Base-by-base conservation (phyloP, 1,139 yeast species). In the Sugiyamaella sp. region DNA sequence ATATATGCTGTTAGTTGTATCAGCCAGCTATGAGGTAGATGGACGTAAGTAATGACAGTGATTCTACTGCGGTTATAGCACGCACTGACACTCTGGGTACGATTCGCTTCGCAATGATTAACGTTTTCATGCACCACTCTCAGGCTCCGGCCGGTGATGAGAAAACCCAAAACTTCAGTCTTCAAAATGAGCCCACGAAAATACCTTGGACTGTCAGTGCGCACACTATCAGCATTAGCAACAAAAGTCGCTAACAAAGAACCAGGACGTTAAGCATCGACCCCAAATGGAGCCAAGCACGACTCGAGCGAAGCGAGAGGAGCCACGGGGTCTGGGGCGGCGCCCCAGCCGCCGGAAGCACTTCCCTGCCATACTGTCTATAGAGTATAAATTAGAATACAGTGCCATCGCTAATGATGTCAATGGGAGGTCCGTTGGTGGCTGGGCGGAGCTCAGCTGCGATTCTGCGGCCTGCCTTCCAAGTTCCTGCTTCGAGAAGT, bases 391-490 rank as follows among this genome's bases (percentile, higher is more conserved):
- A 21, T 52, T 55, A 81, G 60, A 81, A 81, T 1, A 81, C 82
- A 1, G 86, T 81, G 3, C 86, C 86, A 61, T 81, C 86, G 53
- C 83, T 80, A 55, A 71, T 64, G 21, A 81, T 67, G 54, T 80
- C 81, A 52, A 81, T 81, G 20, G 86, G 86, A 8, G 86, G 85
- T 1, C 84, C 85, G 5, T 73, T 76, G 0, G 79, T 75, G 16
- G 65, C 63, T 2, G 80, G 76, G 57, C 85, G 74, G 54, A 72
- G 62, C 52, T 70, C 63, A 9, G 74, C 76, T 0, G 86, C 85
- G 50, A 80, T 77, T 53, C 77, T 77, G 49, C 86, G 69, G 1
- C 86, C 86, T 2, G 84, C 80, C 59, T 79, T 79, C 86, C 86
- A 82, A 35, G 81, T 76, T 0, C 86, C 86, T 1, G 86, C 86